Base-by-base conservation (phyloP, 2,329 filamentous ascomycete species). In the Macroventuria anomochaeta region DNA sequence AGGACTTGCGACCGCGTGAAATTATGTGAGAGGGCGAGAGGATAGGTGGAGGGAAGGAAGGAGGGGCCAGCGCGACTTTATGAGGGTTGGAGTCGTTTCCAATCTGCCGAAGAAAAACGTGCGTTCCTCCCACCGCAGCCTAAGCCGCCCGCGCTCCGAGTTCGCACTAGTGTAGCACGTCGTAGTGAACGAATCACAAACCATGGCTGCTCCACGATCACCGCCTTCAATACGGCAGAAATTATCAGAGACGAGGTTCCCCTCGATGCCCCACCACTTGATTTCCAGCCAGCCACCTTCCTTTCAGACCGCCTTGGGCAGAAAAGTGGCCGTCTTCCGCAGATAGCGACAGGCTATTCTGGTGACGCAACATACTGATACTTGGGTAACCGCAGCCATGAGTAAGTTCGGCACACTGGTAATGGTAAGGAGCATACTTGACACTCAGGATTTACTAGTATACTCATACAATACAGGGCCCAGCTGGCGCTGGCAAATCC, bases 331-430 rank as follows among this genome's bases (percentile, higher is more conserved):
- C 34, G 36, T 39, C 37, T 33, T 40, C 39, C 34, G 28, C 29
- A 26, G 31, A 17, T 28, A 32, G 43, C 25, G 26, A 42, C 32
- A 21, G 21, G 29, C 26, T 43, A 17, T 25, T 18, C 28, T 17
- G 21, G 51, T 54, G 51, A 48, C 51, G 51, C 51, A 54, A 41
- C 50, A 17, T 21, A 13, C 23, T 15, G 29, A 32, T 21, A 26
- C 29, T n/a, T n/a, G n/a, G n/a, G n/a, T n/a, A 44, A 38, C 40
- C 46, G 56, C 62, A 55, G 79, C 54, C 62, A 96, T 96, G 91
- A 93, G 90, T 77, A 96, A 97, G 77, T 97, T 93, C 73, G 95
- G 95, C 46, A 88, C 91, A 62, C 88, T 97, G 77, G 88, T 97
- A 57, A 96, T 97, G 89, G 93, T 70, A 60, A 18, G 61, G 15